These are phyloP conservation scores for Hypoxylon cercidicola DNA, from an alignment of 495 filamentous ascomycete species.

Conservation along the genomic window DNA sequence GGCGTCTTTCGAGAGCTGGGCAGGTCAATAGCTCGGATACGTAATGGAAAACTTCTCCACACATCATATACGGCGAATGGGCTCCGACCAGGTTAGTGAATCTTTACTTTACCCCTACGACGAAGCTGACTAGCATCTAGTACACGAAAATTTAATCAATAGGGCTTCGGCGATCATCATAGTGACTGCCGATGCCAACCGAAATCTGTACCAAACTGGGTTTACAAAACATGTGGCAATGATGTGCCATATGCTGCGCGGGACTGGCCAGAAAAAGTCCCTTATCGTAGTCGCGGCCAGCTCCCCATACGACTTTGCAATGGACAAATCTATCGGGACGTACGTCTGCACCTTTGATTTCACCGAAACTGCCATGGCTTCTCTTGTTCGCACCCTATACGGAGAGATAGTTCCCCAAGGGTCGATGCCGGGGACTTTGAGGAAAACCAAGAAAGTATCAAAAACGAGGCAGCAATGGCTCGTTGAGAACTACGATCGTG, in stretches of 20 bases:
- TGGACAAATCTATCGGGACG: conserved; percentile 84
- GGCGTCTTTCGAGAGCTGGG: conserved; percentile 87
- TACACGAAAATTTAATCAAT: conserved; percentile 90
- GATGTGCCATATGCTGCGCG: conserved; percentile 75
- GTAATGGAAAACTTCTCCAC: conserved; percentile 84
- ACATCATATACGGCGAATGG: conserved; percentile 93
- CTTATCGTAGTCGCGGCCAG: conserved; percentile 89
- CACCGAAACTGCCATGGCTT: conserved; percentile 86
- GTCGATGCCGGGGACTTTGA: conserved; percentile 79
- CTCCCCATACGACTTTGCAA: conserved; percentile 95
- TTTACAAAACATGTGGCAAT: conserved; percentile 95
- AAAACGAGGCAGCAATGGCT: conserved; percentile 90
- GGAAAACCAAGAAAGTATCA: conserved; percentile 81
- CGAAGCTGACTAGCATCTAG: conserved; percentile 44
- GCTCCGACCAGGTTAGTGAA: conserved; percentile 69
- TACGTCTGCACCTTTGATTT: conserved; percentile 96
- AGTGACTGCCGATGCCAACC: conserved; percentile 88
- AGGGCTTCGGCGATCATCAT: conserved; percentile 86
- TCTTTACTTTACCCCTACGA: neutral
- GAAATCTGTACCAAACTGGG: conserved; percentile 88
- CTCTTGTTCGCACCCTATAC: conserved; percentile 81
- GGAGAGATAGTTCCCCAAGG: conserved; percentile 79
- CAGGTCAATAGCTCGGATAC: conserved; percentile 79
- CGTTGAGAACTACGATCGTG: conserved; percentile 82
- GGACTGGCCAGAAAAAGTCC: conserved; percentile 71